phyloP scores from a whole-genome alignment of 352 stramenopile species.

The Globisporangium recalcitrans region DNA sequence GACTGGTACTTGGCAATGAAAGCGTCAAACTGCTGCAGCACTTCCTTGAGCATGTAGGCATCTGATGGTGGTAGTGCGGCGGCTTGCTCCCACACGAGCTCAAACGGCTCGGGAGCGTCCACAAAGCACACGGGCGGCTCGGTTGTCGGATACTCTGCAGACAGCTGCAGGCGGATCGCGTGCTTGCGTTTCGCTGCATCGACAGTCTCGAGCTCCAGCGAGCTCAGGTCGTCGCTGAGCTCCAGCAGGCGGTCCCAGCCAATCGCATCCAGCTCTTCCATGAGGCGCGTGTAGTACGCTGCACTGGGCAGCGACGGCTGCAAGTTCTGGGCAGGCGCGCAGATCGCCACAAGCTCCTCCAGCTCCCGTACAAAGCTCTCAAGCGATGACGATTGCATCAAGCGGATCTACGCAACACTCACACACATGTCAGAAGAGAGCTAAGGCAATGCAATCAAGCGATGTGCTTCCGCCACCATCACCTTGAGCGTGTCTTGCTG shows the following conservation, averaged over 20 bases:
- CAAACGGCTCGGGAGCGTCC: conserved; percentile 53
- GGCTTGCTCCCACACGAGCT: conserved; percentile 11
- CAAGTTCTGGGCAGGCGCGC: conserved; percentile 10
- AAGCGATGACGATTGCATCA: conserved; percentile 53
- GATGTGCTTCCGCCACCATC: background rate
- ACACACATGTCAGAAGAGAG: background rate
- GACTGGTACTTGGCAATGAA: conserved; percentile 39
- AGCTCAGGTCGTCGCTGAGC: conserved; percentile 52
- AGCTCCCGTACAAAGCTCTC: conserved; percentile 47
- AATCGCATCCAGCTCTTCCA: conserved; percentile 54
- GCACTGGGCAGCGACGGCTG: conserved; percentile 30
- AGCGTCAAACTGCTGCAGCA: background rate
- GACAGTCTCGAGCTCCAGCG: conserved; percentile 43
- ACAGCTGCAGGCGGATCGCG: conserved; percentile 33
- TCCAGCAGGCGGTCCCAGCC: conserved; percentile 52
- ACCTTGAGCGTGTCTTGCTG: conserved; percentile 51
- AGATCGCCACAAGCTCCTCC: conserved; percentile 56
- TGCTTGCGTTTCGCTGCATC: conserved; percentile 45
- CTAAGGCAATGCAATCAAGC: background rate
- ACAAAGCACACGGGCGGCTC: conserved; percentile 31
- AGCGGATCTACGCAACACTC: conserved; percentile 22
- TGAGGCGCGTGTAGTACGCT: conserved; percentile 54
- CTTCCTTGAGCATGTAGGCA: conserved; percentile 18
- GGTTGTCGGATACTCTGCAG: conserved; percentile 31
- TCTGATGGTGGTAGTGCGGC: background rate